Evolutionary conservation across 1,284 basidiomycete genomes (phyloP).

Genomic region (Apiotrichum domesticum): DNA sequence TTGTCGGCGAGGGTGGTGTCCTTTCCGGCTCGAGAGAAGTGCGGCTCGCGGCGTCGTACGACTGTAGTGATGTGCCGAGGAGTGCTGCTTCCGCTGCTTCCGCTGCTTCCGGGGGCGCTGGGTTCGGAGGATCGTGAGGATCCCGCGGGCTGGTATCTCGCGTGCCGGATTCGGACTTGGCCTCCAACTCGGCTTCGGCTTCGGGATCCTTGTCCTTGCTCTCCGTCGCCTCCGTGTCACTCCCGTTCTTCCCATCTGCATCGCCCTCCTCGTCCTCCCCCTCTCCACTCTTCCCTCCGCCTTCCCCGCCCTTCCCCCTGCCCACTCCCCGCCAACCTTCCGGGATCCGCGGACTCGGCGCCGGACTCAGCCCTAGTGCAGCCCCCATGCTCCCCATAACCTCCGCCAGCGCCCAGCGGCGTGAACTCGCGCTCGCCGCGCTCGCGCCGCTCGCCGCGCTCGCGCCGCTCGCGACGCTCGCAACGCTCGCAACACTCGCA

Average conservation of each 20-base stretch:
- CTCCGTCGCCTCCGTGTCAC: background rate
- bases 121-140: no score
- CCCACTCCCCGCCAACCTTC: background rate
- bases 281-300: background rate
- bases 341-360: background rate
- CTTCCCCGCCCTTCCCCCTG: background rate
- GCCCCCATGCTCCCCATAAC: constrained; percentile 30
- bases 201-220: background rate
- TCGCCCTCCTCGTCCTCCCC: background rate
- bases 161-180: background rate
- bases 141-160: no score
- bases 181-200: background rate
- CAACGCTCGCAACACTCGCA: no score
- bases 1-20: no score
- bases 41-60: constrained; percentile 5
- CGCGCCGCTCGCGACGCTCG: no score
- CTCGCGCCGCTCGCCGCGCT: no score
- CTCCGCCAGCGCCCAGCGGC: constrained; percentile 4
- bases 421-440: no score
- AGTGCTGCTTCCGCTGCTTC: background rate
- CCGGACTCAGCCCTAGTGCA: constrained; percentile 26
- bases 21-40: background rate
- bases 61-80: constrained; percentile 2
- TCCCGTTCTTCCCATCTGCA: background rate
- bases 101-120: no score